phyloP scores from a whole-genome alignment of 1,139 yeast species.

The Hyphopichia khmerensis region DNA sequence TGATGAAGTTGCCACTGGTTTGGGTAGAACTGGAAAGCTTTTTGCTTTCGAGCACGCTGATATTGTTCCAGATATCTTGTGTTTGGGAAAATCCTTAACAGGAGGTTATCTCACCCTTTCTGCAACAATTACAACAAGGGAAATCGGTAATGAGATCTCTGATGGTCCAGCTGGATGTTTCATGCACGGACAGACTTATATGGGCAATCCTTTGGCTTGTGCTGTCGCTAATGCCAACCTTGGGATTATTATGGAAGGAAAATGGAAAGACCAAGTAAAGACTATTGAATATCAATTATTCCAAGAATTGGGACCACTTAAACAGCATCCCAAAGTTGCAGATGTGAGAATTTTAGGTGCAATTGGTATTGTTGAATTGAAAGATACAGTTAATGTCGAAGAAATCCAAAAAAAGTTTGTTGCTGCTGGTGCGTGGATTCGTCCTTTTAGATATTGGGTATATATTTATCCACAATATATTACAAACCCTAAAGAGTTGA shows the following conservation, averaged over 20 bases:
- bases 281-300: constrained; percentile 5
- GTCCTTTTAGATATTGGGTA: constrained; percentile 20
- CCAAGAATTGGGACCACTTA: constrained; percentile 6
- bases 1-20: constrained; percentile 23
- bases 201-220: constrained; percentile 35
- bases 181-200: constrained; percentile 34
- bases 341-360: constrained; percentile 14
- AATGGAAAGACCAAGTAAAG: constrained; percentile 6
- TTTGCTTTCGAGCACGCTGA: constrained; percentile 13
- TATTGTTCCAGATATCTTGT: constrained; percentile 19
- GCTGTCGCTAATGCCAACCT: constrained; percentile 26
- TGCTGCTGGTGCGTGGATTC: constrained; percentile 17
- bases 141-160: constrained; percentile 12
- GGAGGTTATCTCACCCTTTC: constrained; percentile 21
- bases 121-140: constrained; percentile 15
- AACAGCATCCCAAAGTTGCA: constrained; percentile 1
- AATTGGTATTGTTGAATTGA: constrained; percentile 24
- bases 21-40: constrained; percentile 18
- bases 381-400: constrained; percentile 13
- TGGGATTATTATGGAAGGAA: constrained; percentile 10
- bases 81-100: constrained; percentile 21
- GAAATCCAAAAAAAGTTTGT: constrained; percentile 17
- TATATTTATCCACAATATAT: constrained; percentile 26
- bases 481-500: constrained; percentile 14
- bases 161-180: constrained; percentile 7